Evolutionary conservation across 129 eudicot genomes (phyloP), one percentile per base, ranked within the genome.

Genomic region (Tagetes erecta): DNA sequence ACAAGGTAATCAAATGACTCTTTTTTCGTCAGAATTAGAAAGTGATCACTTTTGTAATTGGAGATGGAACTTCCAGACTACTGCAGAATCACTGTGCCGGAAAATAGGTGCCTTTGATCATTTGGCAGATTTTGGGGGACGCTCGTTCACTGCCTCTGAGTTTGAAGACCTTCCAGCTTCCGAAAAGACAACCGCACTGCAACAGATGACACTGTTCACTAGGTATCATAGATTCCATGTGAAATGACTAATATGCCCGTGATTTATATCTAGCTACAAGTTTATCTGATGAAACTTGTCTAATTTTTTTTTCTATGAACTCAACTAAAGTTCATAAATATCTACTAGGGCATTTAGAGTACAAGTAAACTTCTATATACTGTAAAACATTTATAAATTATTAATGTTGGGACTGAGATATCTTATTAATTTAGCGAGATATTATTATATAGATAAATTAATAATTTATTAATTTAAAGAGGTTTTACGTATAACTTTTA

Each of bases 81-180:
- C 99, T 39, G 99, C 99, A 76, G 99, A 95, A 84, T 91, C 99
- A 58, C 70, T 95, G 82, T 95, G 97, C 77, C 83, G 83, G 73
- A 88, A 87, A 78, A 88, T 95, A 68, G 99, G 99, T 77, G 97
- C 97, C 40, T 91, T 95, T 82, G 93, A 85, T 81, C 96, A 94
- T 82, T 73, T 85, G 83, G 94, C 79, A 37, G 97, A 95, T 79
- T 95, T 95, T 84, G 78, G 62, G 52, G 99, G 97, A 33, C 82
- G 83, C 47, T 95, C 99, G 38, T 95, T 80, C 76, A 91, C 99
- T 76, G 99, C 99, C 60, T 95, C 99, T 36, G 99, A 95, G 82
- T 91, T 95, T 85, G 97, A 95, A 78, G 86, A 91, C 33, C 96
- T 95, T 76, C 88, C 99, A 67, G 96, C 94, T 44, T 44, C 80